Percentiles rank a stretch among this genome's conserved stretches.
These are phyloP conservation scores for Drosera spatulata DNA, from an alignment of 179 eudicot genomes.

Conservation along the genomic window DNA sequence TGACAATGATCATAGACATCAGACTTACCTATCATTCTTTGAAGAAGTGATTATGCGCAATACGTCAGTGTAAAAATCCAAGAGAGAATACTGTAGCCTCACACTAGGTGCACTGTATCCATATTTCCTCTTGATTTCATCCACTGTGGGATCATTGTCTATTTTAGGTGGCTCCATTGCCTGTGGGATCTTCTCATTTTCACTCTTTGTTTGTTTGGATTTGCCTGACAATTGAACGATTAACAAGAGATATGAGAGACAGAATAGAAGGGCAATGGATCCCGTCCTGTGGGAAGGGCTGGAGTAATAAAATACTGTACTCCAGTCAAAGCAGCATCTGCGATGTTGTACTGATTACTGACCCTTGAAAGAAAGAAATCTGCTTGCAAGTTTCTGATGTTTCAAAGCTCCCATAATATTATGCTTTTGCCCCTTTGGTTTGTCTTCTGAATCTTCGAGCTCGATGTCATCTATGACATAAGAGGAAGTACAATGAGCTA, in stretches of 20 bases:
- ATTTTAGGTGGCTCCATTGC: conserved; percentile 37
- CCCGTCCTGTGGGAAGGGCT: background rate
- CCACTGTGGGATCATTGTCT: conserved; percentile 62
- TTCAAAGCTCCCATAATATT: conserved; percentile 57
- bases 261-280: background rate
- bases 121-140: conserved; percentile 90
- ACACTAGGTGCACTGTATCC: conserved; percentile 60
- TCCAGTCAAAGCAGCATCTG: too few species aligned
- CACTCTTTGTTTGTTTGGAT: conserved; percentile 52
- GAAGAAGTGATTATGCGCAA: too few species aligned
- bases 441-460: conserved; percentile 58
- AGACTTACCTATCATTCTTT: too few species aligned
- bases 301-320: too few species aligned
- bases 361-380: conserved; percentile 80
- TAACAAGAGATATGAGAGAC: background rate
- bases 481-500: conserved; percentile 3
- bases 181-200: conserved; percentile 48
- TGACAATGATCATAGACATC: too few species aligned
- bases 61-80: too few species aligned
- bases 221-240: conserved; percentile 44
- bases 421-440: conserved; percentile 42
- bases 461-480: conserved; percentile 73
- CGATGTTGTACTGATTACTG: conserved; percentile 4
- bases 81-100: conserved; percentile 16
- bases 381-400: conserved; percentile 72